Percentiles rank a stretch among this genome's conserved stretches.
phyloP scores from a whole-genome alignment of 371 early-diverging fungal species.

The Apophysomyces variabilis region DNA sequence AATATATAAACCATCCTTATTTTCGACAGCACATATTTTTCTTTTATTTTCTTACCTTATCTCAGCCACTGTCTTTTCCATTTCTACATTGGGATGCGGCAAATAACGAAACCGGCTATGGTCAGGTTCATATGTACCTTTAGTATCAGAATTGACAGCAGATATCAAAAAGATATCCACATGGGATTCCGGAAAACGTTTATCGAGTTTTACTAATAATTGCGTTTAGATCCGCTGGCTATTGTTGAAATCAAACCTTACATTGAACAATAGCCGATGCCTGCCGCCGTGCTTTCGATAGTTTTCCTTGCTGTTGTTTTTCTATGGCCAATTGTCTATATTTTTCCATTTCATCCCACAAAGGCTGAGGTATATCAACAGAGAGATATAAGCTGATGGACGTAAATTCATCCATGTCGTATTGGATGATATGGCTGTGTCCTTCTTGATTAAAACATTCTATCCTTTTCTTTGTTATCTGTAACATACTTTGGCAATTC shows the following conservation, averaged over 20 bases:
- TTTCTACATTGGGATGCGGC: not conserved
- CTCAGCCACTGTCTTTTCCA: not conserved
- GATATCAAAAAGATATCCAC: not conserved
- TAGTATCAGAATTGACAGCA: not conserved
- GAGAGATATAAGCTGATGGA: not conserved
- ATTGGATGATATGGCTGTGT: slow-evolving; percentile 3
- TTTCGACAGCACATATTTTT: not conserved
- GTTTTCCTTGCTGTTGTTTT: not conserved
- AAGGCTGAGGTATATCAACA: slow-evolving; percentile 1
- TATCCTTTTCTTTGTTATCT: not conserved
- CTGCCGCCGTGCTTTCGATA: not conserved
- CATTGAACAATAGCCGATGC: not conserved
- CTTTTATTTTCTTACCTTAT: not conserved
- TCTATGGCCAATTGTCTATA: not conserved
- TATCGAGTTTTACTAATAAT: not conserved
- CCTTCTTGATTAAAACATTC: not conserved
- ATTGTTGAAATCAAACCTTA: not conserved
- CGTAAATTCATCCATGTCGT: not conserved
- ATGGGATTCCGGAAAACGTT: not conserved
- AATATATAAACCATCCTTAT: not conserved
- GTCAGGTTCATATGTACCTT: not conserved
- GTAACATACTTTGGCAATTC: not conserved
- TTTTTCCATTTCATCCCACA: slow-evolving; percentile 7
- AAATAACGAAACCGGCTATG: not conserved
- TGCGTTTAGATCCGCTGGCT: not conserved